Conservation (phyloP, 2,329 filamentous ascomycete species). For the Ciborinia camelliae region DNA sequence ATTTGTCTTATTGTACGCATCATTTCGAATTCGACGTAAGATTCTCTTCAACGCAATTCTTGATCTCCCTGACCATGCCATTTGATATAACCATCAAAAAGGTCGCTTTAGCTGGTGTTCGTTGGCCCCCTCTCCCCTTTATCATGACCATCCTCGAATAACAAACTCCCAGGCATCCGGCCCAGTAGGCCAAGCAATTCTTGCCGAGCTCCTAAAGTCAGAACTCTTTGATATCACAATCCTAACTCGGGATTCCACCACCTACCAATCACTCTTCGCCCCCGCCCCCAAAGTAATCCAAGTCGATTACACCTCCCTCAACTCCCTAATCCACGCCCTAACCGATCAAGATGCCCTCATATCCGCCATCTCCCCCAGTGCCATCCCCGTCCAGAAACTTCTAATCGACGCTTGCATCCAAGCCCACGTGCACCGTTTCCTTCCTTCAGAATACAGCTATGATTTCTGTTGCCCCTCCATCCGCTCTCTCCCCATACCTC, state of each 20-base stretch:
- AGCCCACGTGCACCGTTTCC: conserved; percentile 56
- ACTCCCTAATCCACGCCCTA: conserved; percentile 32
- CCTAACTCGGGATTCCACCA: conserved; percentile 36
- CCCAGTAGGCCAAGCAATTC: conserved; percentile 34
- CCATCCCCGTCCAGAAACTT: conserved; percentile 14
- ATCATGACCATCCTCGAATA: neutral
- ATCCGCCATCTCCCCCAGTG: conserved; percentile 19
- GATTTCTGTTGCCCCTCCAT: conserved; percentile 28
- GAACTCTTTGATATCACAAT: conserved; percentile 37
- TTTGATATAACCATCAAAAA: conserved; percentile 28
- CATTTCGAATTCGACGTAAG: neutral
- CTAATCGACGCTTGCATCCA: conserved; percentile 54
- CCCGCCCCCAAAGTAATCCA: conserved; percentile 27
- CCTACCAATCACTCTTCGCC: conserved; percentile 24
- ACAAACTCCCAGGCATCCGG: conserved; percentile 32
- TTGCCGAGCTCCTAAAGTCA: conserved; percentile 34
- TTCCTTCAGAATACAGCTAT: conserved; percentile 53
- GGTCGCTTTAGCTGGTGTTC: conserved; percentile 28
- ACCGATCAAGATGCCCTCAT: conserved; percentile 29
- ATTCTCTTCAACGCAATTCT: no score
- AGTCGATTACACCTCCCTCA: conserved; percentile 22
- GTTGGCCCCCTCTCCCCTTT: conserved; percentile 3
- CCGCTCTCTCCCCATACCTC: neutral
- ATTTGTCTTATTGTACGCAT: neutral
- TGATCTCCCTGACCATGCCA: conserved; percentile 26